Base-by-base conservation (phyloP, 768 basidiomycete genomes). In the Galerina marginata region DNA sequence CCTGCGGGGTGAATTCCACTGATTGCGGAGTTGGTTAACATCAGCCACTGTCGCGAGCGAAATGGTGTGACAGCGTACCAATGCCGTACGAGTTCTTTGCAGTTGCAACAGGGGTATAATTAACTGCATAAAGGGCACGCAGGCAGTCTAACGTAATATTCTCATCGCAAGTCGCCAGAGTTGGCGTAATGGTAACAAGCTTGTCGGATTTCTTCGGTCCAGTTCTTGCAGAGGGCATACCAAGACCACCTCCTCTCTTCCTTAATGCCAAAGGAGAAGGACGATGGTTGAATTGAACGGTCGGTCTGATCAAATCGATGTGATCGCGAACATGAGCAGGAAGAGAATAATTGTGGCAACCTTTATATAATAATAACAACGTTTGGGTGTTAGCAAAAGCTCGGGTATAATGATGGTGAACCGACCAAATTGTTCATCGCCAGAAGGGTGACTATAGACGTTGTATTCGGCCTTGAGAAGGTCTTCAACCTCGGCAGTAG, bases 401-500 rank as follows among this genome's bases (percentile, higher is more conserved):
- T 25, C n/a, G 6, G 45, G n/a, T 5, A 55, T n/a, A 11, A 33
- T 43, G 1, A 26, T 6, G 3, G 15, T 37, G 5, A 11, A 58
- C 64, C 40, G 15, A 79, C 80, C 78, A 43, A 81, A 67, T 63
- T 80, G 79, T 58, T 79, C 67, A 16, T 72, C 72, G 20, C 79
- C 79, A 23, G 69, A 67, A n/a, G 69, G 65, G 59, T 82, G 80
- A 16, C 66, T 71, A 61, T 77, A 83, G 14, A 83, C 76, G 52
- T 81, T 73, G 64, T 83, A 83, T 62, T 82, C 74, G 3, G 80
- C 74, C 9, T 73, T 66, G 12, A 83, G 71, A 15, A 82, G 73
- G 15, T 68, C 58, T 65, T 83, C 81, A 1, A 77, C 73, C 61
- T 81, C 81, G n/a, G 68, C 72, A 3, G 78, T 72, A n/a, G 78